Conservation (phyloP, 495 filamentous ascomycete genomes). For the Xylaria curta region DNA sequence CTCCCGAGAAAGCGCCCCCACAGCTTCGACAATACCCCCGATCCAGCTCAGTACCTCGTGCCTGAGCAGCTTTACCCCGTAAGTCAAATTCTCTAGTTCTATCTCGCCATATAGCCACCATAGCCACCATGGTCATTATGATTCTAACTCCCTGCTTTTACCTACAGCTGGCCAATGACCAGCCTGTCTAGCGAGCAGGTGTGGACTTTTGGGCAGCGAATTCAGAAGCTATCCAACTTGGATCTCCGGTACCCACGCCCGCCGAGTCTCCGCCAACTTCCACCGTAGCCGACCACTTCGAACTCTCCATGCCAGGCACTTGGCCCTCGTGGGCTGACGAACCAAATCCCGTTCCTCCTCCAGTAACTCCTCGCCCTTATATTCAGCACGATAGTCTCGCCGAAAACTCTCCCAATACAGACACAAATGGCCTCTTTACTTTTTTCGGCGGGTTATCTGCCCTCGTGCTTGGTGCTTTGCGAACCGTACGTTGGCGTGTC, state of each 20-base stretch:
- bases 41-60: slow-evolving; percentile 3
- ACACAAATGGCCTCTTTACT: background rate
- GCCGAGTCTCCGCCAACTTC: background rate
- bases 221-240: background rate
- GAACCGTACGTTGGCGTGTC: background rate
- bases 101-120: background rate
- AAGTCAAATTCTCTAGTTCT: background rate
- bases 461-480: background rate
- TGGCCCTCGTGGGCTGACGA: slow-evolving; percentile 25
- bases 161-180: slow-evolving; percentile 21
- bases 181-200: slow-evolving; percentile 26
- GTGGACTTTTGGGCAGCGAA: slow-evolving; percentile 12
- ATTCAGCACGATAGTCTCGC: background rate
- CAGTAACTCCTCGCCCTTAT: background rate
- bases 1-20: background rate
- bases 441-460: background rate
- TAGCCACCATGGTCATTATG: background rate
- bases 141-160: slow-evolving; percentile 15
- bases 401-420: background rate
- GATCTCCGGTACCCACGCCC: background rate
- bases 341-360: slow-evolving; percentile 9
- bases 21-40: background rate
- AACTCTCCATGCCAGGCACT: slow-evolving; percentile 22
- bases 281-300: background rate
- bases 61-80: background rate